Base-by-base conservation (phyloP, 257 asterid species). In the Gentiana dahurica region DNA sequence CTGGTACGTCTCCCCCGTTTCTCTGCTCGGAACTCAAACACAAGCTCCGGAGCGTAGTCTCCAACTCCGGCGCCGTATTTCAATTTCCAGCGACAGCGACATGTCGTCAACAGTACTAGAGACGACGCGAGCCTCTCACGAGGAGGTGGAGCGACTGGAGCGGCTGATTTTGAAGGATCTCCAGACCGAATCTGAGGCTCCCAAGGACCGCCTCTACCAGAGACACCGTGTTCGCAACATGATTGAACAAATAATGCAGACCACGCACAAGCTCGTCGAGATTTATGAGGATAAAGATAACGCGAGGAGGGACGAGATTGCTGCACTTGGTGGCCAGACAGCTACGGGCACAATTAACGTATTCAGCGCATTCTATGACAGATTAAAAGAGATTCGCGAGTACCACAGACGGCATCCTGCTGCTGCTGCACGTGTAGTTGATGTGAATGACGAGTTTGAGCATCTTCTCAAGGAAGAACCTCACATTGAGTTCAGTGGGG, bases 301-400 rank as follows among this genome's bases (percentile, higher is more conserved):
- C 55, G 83, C 95, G 34, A 74, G 95, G 82, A 88, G 80, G 74
- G 99, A 92, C 66, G 99, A 92, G 73, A 92, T 92, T 72, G 99
- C 95, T 7, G 95, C 95, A 2, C 95, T 92, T 3, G 97, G 97
- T 61, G 99, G 97, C 10, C 93, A 78, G 82, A 87, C 95, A 38
- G 73, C 79, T 0, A 61, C 94, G 3, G 94, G 95, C 6, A 75
- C 95, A 37, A 24, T 24, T 24, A 88, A 88, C 62, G 91, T 92
- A 39, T 88, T 85, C 59, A 88, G 99, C 72, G 95, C 93, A 8
- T 92, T 92, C 80, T 88, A 92, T 57, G 97, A 88, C 67, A 74
- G 97, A 61, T 68, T 92, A 49, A 92, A 85, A 70, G 97, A 92
- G 97, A 91, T 87, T 62, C 89, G 97, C 12, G 99, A 92, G 68